Evolutionary conservation across 139 green algal genomes (phyloP), one percentile per base, ranked within the genome.

Genomic region (Coelastrella sp.): DNA sequence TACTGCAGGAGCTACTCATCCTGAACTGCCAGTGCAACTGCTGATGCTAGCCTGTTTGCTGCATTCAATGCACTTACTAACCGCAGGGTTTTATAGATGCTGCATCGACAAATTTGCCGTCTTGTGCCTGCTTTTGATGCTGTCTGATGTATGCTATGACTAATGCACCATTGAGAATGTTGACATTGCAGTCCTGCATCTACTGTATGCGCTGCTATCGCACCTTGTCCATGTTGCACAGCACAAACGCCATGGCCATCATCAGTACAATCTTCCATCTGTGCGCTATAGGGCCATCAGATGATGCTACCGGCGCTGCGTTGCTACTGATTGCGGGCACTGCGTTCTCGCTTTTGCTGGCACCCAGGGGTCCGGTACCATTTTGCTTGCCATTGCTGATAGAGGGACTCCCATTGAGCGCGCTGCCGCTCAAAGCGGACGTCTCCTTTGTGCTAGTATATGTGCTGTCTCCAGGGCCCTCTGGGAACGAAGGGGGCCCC

Each of bases 151-250:
- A 47, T 47, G 32, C 32, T 47, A 47, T 47, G 32, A 47, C 32
- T 47, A 47, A 47, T 47, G 32, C 32, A 47, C 32, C 32, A 47
- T 2, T 47, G 32, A 47, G 32, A 47, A 47, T 47, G 32, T 47
- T 1, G 0, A 47, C 64, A 71, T 14, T 71, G 64, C 13, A 20
- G 64, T 14, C 13, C 64, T 71, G 64, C 64, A 7, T 71, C 16
- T 71, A 22, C 68, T 22, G 6, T 13, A 71, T 19, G 10, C 2
- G 20, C 19, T 16, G 8, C 16, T 11, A 19, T 20, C 85, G 0
- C 73, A 96, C 94, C 93, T 98, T 99, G 90, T 98, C 98, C 97
- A 99, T 99, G 94, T 99, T 99, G 93, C 96, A 99, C 0, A 99
- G 87, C 2, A 99, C 94, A 14, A 92, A 92, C 10, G 81, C 73